A percentile compares a stretch with the other conserved stretches of the same genome.
Evolutionary conservation across 164 flowering plant genomes (phyloP).

Genomic region (Chloranthus sessilifolius): DNA sequence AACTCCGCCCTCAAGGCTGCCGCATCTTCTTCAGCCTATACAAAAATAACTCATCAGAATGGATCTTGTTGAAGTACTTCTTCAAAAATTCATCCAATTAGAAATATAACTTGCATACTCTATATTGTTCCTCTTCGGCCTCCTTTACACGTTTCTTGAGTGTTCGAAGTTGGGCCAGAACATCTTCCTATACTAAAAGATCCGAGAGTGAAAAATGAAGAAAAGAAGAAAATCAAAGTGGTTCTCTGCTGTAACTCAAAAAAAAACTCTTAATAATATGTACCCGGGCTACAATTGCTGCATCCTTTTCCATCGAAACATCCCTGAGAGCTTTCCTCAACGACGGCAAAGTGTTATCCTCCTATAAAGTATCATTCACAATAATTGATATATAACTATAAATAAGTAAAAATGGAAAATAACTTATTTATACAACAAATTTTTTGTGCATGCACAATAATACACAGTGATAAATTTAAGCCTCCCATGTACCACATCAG

Average conservation of each 20-base stretch:
- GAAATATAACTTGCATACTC: slow-evolving; percentile 41
- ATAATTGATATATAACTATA: neutral
- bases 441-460: neutral
- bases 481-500: slow-evolving; percentile 54
- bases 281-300: slow-evolving; percentile 90
- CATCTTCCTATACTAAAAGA: slow-evolving; percentile 78
- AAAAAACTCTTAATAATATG: neutral
- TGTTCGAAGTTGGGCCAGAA: slow-evolving; percentile 79
- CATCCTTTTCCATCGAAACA: slow-evolving; percentile 95
- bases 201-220: slow-evolving; percentile 12
- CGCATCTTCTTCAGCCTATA: slow-evolving; percentile 93
- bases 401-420: neutral
- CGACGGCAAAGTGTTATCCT: slow-evolving; percentile 64
- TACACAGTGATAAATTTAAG: neutral
- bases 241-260: no score
- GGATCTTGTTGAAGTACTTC: neutral
- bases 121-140: slow-evolving; percentile 96
- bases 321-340: slow-evolving; percentile 90
- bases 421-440: no score
- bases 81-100: neutral
- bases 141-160: slow-evolving; percentile 78
- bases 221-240: slow-evolving; percentile 6
- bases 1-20: slow-evolving; percentile 85
- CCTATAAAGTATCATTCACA: slow-evolving; percentile 31
- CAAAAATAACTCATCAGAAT: slow-evolving; percentile 18